Evolutionary conservation across 306 rosid species (phyloP), one percentile per base, ranked within the genome.

Genomic region (Delonix regia): DNA sequence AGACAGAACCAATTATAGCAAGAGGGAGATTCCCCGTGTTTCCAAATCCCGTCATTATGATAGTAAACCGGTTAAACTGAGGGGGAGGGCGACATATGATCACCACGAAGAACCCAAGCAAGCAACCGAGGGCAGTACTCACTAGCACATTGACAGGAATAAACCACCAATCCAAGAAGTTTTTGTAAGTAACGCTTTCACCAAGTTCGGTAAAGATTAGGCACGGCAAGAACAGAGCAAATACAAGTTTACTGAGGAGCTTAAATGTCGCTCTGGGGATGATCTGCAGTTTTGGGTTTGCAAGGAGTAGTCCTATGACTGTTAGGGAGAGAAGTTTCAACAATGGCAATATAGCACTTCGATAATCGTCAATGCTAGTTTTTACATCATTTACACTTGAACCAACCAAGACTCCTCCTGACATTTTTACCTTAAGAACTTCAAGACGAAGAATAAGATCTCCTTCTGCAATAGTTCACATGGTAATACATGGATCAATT

Each of bases 11-110:
- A 47, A 92, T 85, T 28, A 94, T 45, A 14, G 98, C 97, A 60
- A 94, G 87, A 34, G 92, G 89, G 49, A 94, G 96, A 85, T 92
- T 94, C 16, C 98, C 98, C 7, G 98, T 94, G 84, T 94, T 94
- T 62, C 97, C 97, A 62, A 94, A 94, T 24, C 88, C 96, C 1
- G 97, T 94, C 96, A 92, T 92, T 73, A 94, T 86, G 49, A 94
- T 64, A 39, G 96, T 89, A 28, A 94, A 88, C 47, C 97, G 76
- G 47, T 74, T 90, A 25, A 90, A 74, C 72, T 85, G 81, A 7
- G 90, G 96, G 7, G 98, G 98, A 0, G 98, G 98, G 24, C 87
- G 90, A 22, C 98, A 94, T 69, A 90, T 80, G 57, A 86, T 4
- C 62, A 92, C 96, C 79, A 92, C 98, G 3, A 94, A 38, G 69